Percentiles rank a stretch among this genome's conserved stretches.
Conservation (phyloP, 2,329 filamentous ascomycete genomes). For the Grosmannia serpens region DNA sequence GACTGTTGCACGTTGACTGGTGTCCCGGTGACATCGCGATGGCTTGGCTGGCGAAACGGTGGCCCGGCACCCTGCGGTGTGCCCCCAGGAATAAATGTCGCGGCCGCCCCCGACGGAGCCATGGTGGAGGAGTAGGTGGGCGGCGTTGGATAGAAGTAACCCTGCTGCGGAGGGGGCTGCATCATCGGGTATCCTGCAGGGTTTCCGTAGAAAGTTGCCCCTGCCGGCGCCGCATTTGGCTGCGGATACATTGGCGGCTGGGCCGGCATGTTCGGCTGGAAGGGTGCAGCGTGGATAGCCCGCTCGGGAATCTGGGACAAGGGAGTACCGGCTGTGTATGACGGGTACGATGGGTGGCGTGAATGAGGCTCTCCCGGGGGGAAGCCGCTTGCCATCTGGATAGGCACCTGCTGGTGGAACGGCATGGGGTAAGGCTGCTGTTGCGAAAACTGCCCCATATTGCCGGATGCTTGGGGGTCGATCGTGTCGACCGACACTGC, state of each 20-base stretch:
- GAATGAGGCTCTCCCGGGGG: conserved; percentile 45
- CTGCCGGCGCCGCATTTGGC: conserved; percentile 21
- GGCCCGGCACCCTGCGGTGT: conserved; percentile 28
- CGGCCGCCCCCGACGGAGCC: conserved; percentile 28
- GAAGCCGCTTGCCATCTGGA: conserved; percentile 46
- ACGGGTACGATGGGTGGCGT: conserved; percentile 57
- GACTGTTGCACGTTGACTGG: conserved; percentile 2
- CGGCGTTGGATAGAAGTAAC: conserved; percentile 21
- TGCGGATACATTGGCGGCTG: conserved; percentile 36
- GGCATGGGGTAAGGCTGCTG: conserved; percentile 19
- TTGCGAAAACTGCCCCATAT: background rate
- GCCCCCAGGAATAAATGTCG: conserved; percentile 43
- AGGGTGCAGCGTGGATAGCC: conserved; percentile 80
- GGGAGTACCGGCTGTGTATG: conserved; percentile 66
- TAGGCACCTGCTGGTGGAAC: conserved; percentile 89
- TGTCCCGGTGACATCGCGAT: conserved; percentile 22
- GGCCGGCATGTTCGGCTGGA: conserved; percentile 54
- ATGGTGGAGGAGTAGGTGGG: conserved; percentile 17
- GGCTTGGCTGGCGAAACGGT: conserved; percentile 26
- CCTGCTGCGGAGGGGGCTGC: conserved; percentile 37
- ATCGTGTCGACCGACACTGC: conserved; percentile 87
- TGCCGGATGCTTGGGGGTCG: conserved; percentile 57
- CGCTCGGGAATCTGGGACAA: conserved; percentile 87
- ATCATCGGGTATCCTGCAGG: conserved; percentile 38
- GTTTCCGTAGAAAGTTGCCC: conserved; percentile 38